phyloP scores from a whole-genome alignment of 805 yeast species.

The Candida silvatica region DNA sequence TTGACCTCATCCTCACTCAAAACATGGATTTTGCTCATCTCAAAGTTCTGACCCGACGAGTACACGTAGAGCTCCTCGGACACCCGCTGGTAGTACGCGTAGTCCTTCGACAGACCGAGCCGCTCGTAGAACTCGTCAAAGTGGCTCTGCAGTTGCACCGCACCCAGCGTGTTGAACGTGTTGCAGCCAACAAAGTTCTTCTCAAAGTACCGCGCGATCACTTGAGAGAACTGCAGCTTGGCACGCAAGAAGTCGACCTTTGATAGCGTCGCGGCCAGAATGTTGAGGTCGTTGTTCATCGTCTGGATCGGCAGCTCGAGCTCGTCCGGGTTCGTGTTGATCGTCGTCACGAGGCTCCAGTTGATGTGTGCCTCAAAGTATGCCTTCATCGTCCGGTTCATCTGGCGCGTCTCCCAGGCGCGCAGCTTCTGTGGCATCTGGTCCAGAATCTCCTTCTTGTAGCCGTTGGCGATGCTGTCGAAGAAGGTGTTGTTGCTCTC shows the following conservation, averaged over 20 bases:
- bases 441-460: conserved; percentile 21
- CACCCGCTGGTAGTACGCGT: conserved; percentile 12
- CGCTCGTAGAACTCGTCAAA: conserved; percentile 22
- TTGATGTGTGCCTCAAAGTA: conserved; percentile 23
- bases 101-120: conserved; percentile 16
- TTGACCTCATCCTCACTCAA: neutral
- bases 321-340: conserved; percentile 12
- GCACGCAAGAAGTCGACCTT: conserved; percentile 21
- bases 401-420: conserved; percentile 26
- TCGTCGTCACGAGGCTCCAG: conserved; percentile 15
- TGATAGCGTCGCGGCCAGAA: conserved; percentile 23
- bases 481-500: conserved; percentile 28
- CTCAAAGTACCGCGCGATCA: conserved; percentile 28
- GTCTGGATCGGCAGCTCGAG: conserved; percentile 18
- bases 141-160: conserved; percentile 25
- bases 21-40: neutral
- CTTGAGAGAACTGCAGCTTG: conserved; percentile 16
- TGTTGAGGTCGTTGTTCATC: conserved; percentile 20
- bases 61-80: conserved; percentile 12
- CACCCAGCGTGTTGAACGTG: conserved; percentile 27
- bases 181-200: conserved; percentile 29
- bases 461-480: conserved; percentile 32
- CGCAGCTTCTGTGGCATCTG: conserved; percentile 22
- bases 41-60: conserved; percentile 1
- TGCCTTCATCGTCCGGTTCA: conserved; percentile 27